Evolutionary conservation across 805 yeast genomes (phyloP).

Genomic region (Kazachstania kunashirensis): DNA sequence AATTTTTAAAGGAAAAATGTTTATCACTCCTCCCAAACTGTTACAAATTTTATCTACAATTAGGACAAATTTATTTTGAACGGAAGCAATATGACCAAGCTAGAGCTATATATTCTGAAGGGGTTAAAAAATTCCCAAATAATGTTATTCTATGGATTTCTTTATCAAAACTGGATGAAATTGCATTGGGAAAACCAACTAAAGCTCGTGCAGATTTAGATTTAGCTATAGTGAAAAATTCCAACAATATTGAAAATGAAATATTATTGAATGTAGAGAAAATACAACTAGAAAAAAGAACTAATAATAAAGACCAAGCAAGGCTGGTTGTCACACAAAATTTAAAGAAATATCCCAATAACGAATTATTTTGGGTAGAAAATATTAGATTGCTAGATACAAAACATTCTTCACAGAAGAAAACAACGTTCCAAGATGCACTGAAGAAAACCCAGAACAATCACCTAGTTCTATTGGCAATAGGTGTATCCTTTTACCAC

Average conservation of each 20-base stretch:
- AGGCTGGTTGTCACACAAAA: conserved; percentile 48
- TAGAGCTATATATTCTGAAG: conserved; percentile 38
- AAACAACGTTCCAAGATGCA: conserved; percentile 59
- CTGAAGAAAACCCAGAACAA: conserved; percentile 55
- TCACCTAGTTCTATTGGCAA: conserved; percentile 45
- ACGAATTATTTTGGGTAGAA: conserved; percentile 59
- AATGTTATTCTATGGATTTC: conserved; percentile 45
- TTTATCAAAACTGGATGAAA: conserved; percentile 40
- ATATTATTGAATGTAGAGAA: conserved; percentile 52
- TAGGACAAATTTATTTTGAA: conserved; percentile 43
- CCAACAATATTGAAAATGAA: conserved; percentile 22
- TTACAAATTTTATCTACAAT: conserved; percentile 50
- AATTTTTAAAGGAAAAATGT: conserved; percentile 36
- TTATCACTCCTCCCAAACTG: conserved; percentile 39
- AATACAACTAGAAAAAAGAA: conserved; percentile 45
- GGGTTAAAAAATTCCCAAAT: conserved; percentile 39
- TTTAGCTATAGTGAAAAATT: conserved; percentile 46
- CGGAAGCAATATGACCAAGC: conserved; percentile 32
- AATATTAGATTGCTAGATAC: conserved; percentile 37
- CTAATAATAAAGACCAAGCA: conserved; percentile 43
- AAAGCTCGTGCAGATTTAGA: conserved; percentile 69
- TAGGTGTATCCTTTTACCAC: conserved; percentile 59
- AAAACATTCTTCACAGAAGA: conserved; percentile 39
- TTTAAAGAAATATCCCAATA: conserved; percentile 45
- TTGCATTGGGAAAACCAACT: conserved; percentile 33